Percentiles rank a stretch among this genome's conserved stretches.
phyloP scores from a whole-genome alignment of 139 green algal species.

The Closterium sp. region DNA sequence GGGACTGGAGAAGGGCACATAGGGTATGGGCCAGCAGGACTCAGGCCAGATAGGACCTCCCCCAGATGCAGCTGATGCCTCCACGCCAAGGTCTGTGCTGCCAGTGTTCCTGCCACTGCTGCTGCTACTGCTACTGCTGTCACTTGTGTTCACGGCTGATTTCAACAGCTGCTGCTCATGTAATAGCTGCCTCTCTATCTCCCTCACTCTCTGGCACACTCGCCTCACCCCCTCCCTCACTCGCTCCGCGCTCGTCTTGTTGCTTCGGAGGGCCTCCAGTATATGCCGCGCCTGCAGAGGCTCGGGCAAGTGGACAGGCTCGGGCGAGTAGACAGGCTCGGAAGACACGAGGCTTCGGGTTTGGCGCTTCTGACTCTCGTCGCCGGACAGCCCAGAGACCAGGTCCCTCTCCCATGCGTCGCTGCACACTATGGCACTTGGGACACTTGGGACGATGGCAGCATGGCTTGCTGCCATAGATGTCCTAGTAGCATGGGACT shows the following conservation, averaged over 20 bases:
- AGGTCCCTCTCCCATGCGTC: neutral
- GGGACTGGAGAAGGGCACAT: neutral
- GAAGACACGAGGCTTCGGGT: neutral
- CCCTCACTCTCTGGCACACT: neutral
- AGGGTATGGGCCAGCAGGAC: neutral
- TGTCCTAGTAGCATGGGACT: too few species aligned
- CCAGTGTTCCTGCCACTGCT: too few species aligned
- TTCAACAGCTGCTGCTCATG: neutral
- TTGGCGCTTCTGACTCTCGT: neutral
- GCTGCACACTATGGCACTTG: neutral
- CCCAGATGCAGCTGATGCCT: neutral
- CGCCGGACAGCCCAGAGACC: neutral
- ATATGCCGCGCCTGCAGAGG: neutral
- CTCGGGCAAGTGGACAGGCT: neutral
- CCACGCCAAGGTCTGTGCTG: neutral
- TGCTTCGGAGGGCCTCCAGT: neutral
- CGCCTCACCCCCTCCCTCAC: neutral
- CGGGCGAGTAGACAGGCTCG: neutral
- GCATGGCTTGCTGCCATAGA: too few species aligned
- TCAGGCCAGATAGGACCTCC: neutral
- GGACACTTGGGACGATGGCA: too few species aligned
- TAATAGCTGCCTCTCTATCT: neutral
- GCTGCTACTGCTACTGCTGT: too few species aligned
- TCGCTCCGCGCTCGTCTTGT: neutral
- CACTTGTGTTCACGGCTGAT: neutral